Evolutionary conservation across 352 stramenopile genomes (phyloP).

Genomic region (Globisporangium megalacanthum): DNA sequence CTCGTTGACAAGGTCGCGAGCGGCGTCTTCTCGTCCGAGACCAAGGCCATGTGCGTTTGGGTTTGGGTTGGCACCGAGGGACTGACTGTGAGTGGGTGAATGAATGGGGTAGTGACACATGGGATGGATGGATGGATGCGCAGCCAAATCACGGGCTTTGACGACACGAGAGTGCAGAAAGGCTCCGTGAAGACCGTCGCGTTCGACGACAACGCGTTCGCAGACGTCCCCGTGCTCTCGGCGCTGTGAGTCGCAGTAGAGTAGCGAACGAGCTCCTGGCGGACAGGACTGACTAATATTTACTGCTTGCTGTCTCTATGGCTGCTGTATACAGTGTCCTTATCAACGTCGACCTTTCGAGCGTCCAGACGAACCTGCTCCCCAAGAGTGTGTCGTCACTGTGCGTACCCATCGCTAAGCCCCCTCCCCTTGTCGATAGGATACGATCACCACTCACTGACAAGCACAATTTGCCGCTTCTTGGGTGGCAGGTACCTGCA

Average conservation of each 20-base stretch:
- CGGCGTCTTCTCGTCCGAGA: constrained; percentile 35
- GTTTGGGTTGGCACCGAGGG: not conserved
- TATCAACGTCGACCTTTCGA: constrained; percentile 53
- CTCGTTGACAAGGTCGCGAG: constrained; percentile 37
- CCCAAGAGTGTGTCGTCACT: constrained; percentile 41
- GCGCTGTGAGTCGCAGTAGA: constrained; percentile 31
- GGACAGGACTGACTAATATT: not conserved
- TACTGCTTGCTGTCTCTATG: not conserved
- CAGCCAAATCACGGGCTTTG: constrained; percentile 73
- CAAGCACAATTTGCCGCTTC: too few species aligned
- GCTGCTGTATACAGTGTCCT: constrained; percentile 27
- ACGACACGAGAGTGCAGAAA: constrained; percentile 46
- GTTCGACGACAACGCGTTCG: constrained; percentile 44
- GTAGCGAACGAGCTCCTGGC: not conserved
- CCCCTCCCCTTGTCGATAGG: too few species aligned
- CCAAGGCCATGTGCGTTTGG: constrained; percentile 37
- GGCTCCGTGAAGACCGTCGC: constrained; percentile 47
- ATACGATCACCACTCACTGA: too few species aligned
- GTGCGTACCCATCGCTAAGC: constrained; percentile 4
- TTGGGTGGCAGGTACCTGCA: constrained; percentile 36
- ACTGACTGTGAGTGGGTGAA: too few species aligned
- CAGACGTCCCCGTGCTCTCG: constrained; percentile 25
- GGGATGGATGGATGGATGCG: not conserved
- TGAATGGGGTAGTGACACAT: too few species aligned
- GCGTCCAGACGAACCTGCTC: constrained; percentile 39